These are phyloP conservation scores for Pythium periplocum DNA, from an alignment of 352 stramenopile genomes.

Conservation along the genomic window DNA sequence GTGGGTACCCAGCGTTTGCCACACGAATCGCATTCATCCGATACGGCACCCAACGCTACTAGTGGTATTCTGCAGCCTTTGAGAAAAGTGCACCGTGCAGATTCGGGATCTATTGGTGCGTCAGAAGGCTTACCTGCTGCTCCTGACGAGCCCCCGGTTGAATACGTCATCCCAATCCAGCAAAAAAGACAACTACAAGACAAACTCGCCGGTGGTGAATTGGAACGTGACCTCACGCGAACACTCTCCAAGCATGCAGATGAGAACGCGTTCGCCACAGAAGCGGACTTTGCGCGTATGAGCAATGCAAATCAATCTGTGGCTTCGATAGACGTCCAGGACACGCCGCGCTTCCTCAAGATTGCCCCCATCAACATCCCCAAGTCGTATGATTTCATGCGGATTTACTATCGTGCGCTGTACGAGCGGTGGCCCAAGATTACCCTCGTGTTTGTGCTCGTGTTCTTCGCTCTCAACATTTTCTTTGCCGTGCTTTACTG, in stretches of 20 bases:
- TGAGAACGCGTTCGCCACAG: too few species aligned
- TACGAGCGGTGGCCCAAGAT: constrained; percentile 71
- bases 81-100: too few species aligned
- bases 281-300: too few species aligned
- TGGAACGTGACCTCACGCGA: background rate
- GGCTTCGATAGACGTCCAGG: constrained; percentile 68
- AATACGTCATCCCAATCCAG: constrained; percentile 17
- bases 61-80: too few species aligned
- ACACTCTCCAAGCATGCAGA: too few species aligned
- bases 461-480: constrained; percentile 61
- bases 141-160: constrained; percentile 5
- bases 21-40: background rate
- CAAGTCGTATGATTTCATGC: constrained; percentile 79
- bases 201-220: constrained; percentile 30
- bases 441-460: constrained; percentile 63
- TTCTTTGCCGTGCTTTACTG: constrained; percentile 62
- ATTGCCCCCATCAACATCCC: constrained; percentile 72
- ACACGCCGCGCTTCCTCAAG: constrained; percentile 72
- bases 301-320: constrained; percentile 23
- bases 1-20: constrained; percentile 61
- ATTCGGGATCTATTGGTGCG: constrained; percentile 7
- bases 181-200: constrained; percentile 38
- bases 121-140: background rate
- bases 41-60: too few species aligned
- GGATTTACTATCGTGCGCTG: constrained; percentile 70